phyloP scores from a whole-genome alignment of 306 rosid genomes.

The Medicago truncatula region MtrunA17r5.0-ANR NC_053042.1:7052001-7052500 shows the following conservation, averaged over 20 bases:
- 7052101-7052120: no score
- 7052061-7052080: no score
- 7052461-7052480: not conserved
- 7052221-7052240: not conserved
- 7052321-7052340: not conserved
- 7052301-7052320: not conserved
- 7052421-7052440: not conserved
- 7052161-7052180: not conserved
- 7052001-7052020: not conserved
- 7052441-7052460: slow-evolving; percentile 1
- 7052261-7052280: slow-evolving; percentile 8
- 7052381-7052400: not conserved
- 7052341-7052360: not conserved
- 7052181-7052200: no score
- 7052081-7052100: no score
- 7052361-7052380: not conserved
- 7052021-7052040: no score
- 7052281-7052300: not conserved
- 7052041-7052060: no score
- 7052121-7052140: no score
- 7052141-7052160: not conserved
- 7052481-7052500: not conserved
- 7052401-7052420: not conserved
- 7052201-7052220: not conserved
- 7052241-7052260: not conserved